Conservation (phyloP, 169 alveolate species). For the Eimeria sp. region DNA sequence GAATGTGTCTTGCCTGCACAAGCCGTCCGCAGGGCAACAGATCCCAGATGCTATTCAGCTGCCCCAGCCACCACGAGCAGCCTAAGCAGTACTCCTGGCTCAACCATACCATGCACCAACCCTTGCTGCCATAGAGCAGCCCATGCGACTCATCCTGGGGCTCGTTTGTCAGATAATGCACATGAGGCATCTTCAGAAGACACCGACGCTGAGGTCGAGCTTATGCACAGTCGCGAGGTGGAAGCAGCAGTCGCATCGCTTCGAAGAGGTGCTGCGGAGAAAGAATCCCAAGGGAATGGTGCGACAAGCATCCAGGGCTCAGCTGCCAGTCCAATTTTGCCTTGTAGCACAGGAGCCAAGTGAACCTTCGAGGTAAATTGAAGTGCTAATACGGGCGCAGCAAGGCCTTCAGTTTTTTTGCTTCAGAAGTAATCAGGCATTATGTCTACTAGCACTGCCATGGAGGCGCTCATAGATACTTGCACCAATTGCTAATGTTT, state of each 20-base stretch:
- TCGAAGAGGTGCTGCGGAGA: not conserved
- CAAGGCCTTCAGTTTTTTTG: not conserved
- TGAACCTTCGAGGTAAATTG: not conserved
- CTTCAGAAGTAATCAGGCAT: not conserved
- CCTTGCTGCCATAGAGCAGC: not conserved
- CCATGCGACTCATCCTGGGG: not conserved
- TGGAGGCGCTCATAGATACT: not conserved
- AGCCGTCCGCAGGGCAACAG: constrained; percentile 41
- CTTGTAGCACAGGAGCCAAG: not conserved
- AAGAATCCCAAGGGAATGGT: not conserved
- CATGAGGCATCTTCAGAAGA: not conserved
- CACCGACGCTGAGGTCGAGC: constrained; percentile 54
- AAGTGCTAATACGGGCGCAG: not conserved
- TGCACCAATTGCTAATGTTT: constrained; percentile 28
- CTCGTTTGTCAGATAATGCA: not conserved
- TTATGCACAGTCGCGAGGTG: constrained; percentile 55
- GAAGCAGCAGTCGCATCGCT: constrained; percentile 60
- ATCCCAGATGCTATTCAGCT: constrained; percentile 62
- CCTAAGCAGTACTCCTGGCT: constrained; percentile 21
- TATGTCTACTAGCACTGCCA: not conserved
- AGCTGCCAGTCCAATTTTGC: not conserved
- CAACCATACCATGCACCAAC: not conserved
- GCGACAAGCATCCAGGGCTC: not conserved
- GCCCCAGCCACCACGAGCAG: constrained; percentile 49
- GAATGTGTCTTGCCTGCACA: constrained; percentile 66